Evolutionary conservation across 2,329 filamentous ascomycete genomes (phyloP).

Genomic region (Phyllosticta capitalensis): DNA sequence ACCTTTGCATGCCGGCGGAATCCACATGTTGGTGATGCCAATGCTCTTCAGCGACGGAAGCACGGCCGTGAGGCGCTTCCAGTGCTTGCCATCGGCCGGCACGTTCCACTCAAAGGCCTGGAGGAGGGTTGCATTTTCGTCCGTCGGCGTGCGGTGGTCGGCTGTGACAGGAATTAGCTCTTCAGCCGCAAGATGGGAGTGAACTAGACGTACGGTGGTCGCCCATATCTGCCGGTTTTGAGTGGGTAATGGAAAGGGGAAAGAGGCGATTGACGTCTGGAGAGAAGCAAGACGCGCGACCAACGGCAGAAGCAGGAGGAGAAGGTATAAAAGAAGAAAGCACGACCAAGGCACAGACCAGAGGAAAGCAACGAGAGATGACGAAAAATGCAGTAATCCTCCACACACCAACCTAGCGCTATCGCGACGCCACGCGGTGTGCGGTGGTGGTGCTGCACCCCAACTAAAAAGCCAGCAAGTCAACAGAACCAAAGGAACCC

Average conservation of each 20-base stretch:
- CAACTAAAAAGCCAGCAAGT: not conserved
- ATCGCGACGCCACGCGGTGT: not conserved
- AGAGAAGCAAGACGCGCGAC: not conserved
- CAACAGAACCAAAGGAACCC: not conserved
- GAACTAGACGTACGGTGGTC: not conserved
- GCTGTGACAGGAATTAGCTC: not conserved
- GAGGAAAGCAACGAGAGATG: not conserved
- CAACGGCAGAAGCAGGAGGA: not conserved
- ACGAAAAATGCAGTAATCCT: not conserved
- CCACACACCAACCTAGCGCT: not conserved
- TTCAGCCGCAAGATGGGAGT: not conserved
- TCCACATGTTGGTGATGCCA: conserved; percentile 56
- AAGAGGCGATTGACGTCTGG: not conserved
- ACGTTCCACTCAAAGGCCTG: conserved; percentile 68
- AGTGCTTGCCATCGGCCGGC: conserved; percentile 50
- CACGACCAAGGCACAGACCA: not conserved
- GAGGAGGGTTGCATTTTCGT: conserved; percentile 40
- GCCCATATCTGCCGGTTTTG: not conserved
- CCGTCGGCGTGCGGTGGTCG: conserved; percentile 6
- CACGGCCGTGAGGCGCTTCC: conserved; percentile 45
- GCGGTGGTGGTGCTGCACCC: not conserved
- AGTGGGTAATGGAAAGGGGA: not conserved
- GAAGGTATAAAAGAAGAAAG: not conserved
- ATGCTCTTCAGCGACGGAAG: conserved; percentile 47
- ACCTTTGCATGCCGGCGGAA: conserved; percentile 65